Conservation (phyloP, 78 protist genomes). For the Emiliania huxleyi region DNA sequence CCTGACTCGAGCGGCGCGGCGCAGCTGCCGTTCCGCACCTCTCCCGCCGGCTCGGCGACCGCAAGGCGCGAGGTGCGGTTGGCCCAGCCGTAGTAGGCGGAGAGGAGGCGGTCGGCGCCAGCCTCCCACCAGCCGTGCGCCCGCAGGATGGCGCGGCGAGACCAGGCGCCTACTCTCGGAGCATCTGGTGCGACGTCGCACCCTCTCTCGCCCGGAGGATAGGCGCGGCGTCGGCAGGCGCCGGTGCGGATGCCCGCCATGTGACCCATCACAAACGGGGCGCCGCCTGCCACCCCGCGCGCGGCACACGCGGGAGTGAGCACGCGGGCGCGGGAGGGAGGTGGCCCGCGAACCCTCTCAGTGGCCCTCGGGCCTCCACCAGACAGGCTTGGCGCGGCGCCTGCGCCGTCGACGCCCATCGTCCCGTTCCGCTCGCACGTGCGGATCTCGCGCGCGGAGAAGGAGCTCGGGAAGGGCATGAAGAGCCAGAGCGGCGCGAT, state of each 20-base stretch:
- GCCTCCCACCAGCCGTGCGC: background rate
- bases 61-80: too few relatives aligned
- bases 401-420: background rate
- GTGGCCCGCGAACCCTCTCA: background rate
- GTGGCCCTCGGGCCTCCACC: background rate
- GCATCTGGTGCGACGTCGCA: too few relatives aligned
- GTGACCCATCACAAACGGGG: background rate
- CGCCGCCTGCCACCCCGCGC: background rate
- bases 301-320: background rate
- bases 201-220: too few relatives aligned
- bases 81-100: too few relatives aligned
- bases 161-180: too few relatives aligned
- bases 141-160: background rate
- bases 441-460: background rate
- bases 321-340: background rate
- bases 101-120: background rate
- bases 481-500: background rate
- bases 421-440: background rate
- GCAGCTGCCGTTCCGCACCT: too few relatives aligned
- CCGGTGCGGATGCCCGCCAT: background rate
- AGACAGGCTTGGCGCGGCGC: background rate
- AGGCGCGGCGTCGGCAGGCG: too few relatives aligned
- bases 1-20: too few relatives aligned
- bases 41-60: too few relatives aligned
- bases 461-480: background rate